Evolutionary conservation across 1,284 basidiomycete genomes (phyloP).

Genomic region (Microbotryum violaceum): DNA sequence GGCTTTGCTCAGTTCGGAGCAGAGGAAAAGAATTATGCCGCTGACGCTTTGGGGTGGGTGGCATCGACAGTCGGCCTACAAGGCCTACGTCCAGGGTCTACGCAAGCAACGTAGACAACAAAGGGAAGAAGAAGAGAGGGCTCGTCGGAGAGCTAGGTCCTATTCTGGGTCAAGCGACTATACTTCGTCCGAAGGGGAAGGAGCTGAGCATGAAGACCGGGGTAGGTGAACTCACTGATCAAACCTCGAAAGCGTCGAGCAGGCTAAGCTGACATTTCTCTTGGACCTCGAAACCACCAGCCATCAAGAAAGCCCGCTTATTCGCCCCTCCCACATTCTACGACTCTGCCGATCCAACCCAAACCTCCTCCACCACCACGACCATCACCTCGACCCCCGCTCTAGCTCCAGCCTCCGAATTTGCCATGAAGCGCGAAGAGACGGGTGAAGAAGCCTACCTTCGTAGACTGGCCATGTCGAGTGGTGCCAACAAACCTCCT

Average conservation of each 20-base stretch:
- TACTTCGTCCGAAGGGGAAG: slow-evolving; percentile 16
- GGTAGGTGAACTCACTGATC: not conserved
- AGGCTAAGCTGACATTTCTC: no score
- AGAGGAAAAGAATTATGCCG: not conserved
- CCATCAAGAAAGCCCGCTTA: slow-evolving; percentile 26
- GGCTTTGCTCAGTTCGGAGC: not conserved
- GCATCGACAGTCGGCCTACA: slow-evolving; percentile 23
- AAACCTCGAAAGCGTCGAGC: no score
- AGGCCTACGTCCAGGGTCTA: slow-evolving; percentile 15
- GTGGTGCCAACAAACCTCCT: slow-evolving; percentile 37
- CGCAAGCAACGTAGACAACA: slow-evolving; percentile 21
- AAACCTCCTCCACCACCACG: not conserved
- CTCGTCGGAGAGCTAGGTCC: slow-evolving; percentile 14
- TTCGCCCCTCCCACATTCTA: slow-evolving; percentile 29
- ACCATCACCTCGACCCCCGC: not conserved
- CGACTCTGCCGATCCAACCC: slow-evolving; percentile 5
- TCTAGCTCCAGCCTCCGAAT: not conserved
- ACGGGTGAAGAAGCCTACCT: slow-evolving; percentile 65
- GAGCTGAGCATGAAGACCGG: slow-evolving; percentile 1
- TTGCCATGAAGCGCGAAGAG: slow-evolving; percentile 10
- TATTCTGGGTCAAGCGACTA: slow-evolving; percentile 22
- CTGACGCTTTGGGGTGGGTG: not conserved
- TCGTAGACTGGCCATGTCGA: slow-evolving; percentile 54
- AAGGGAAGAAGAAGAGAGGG: slow-evolving; percentile 23
- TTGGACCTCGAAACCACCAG: not conserved